Evolutionary conservation across 1,284 basidiomycete species (phyloP), one percentile per base, ranked within the genome.

Genomic region (Vanrija sp.): DNA sequence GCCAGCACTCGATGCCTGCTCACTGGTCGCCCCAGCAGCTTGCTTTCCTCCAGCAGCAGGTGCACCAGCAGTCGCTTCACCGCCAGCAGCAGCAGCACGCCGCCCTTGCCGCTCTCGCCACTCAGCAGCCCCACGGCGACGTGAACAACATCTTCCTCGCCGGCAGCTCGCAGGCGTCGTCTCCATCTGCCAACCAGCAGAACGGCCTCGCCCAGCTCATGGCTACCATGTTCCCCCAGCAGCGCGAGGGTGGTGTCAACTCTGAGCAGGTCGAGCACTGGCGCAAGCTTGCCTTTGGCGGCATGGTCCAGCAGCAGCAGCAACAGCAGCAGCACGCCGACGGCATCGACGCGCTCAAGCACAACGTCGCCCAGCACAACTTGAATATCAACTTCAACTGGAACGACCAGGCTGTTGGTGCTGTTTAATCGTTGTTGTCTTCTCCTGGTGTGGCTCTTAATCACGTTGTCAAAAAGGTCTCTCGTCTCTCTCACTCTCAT

Each of bases 201-300:
- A 57, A 63, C 31, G 56, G 53, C 24, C 54, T 68, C 41, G 63
- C 65, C 14, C 63, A 63, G 37, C 53, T 66, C 44, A 51, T 67
- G 47, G 60, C 59, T 9, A 58, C 50, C 43, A 65, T 69, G 59
- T 67, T 66, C 56, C 63, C 66, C n/a, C 59, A 57, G 52, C 60
- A 63, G 35, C 51, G 46, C 18, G 51, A 57, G 43, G 20, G 25
- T 5, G 49, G 45, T 19, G 31, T 38, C n/a, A n/a, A 18, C 23
- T 45, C 23, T 6, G 52, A 51, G 20, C 56, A 53, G 38, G 35
- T 54, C 14, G 55, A 63, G 8, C 49, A 59, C 22, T 67, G 63
- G 67, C 54, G 62, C 48, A 60, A 59, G 44, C 31, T 56, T 16
- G 54, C 55, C 31, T 31, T 63, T 35, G 47, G 47, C 19, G 47